These are phyloP conservation scores for Acacia acuminata DNA, from an alignment of 306 rosid genomes.

Conservation along the genomic window DNA sequence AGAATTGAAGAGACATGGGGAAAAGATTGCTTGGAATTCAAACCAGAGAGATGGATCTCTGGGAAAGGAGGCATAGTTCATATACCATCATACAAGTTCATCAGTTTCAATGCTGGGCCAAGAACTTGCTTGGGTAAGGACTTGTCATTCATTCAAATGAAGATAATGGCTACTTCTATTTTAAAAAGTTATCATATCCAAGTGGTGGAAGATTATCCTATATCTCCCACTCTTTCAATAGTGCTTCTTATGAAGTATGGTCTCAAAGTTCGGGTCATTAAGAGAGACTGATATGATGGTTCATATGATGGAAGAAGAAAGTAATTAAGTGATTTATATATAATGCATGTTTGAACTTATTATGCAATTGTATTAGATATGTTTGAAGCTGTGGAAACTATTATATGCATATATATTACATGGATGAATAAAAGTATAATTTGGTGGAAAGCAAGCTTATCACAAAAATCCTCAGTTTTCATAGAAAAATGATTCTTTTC, in stretches of 20 bases:
- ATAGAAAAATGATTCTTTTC: no score
- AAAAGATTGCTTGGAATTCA: background rate
- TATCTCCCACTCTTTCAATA: background rate
- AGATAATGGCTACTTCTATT: background rate
- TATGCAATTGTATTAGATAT: no score
- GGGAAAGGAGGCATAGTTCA: background rate
- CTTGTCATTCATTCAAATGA: background rate
- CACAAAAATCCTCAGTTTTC: no score
- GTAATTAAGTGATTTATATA: no score
- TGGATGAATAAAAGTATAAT: no score
- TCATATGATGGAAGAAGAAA: no score
- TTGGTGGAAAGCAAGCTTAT: no score
- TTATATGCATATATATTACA: no score
- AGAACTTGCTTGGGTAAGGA: background rate
- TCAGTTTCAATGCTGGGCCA: background rate
- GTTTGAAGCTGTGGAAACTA: background rate
- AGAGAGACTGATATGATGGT: background rate
- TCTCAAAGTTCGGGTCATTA: background rate
- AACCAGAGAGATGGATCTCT: conserved; percentile 1
- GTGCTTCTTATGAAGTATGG: background rate
- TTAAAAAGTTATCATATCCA: background rate
- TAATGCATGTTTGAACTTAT: no score
- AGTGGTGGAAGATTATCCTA: background rate
- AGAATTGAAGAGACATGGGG: background rate
- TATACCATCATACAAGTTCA: conserved; percentile 1